Base-by-base conservation (phyloP, 2,329 filamentous ascomycete species). In the Geosmithia putterillii region DNA sequence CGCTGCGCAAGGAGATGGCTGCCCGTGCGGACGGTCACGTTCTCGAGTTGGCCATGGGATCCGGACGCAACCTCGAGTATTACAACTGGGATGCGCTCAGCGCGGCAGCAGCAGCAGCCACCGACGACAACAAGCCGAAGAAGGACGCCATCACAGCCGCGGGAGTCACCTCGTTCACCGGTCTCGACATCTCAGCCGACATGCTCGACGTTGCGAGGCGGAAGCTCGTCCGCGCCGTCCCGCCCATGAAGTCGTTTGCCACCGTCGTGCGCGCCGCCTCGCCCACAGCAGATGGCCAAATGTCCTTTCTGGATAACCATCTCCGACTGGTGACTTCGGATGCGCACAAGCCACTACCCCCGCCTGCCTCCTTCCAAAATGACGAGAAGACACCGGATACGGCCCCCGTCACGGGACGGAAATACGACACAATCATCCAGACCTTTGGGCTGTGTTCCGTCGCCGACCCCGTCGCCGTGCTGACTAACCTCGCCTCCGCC, bases 401-500 rank as follows among this genome's bases (percentile, higher is more conserved):
- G 47, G n/a, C n/a, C 48, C 66, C 3, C 22, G 5, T n/a, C 25
- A 39, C 4, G 34, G 25, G 42, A 44, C 38, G 23, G 6, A 67
- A 67, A 48, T 82, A 81, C 60, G 78, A 82, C 59, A 80, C 76
- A 2, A 61, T 81, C 34, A 54, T 81, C 23, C 76, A 81, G 53
- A 79, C 76, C 0, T 81, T 82, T 59, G 77, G 76, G 4, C 66
- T 82, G 21, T 82, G 78, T 59, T 78, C 73, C 51, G 76, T 80
- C 3, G 63, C 64, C 4, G 70, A 79, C 52, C 78, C 78, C 1
- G 65, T 70, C 9, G 56, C 55, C 22, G 63, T 81, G 18, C 56
- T 82, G 18, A 56, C 60, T 42, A 72, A 73, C 54, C 64, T 81
- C 53, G 74, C 74, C 1, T 56, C 62, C 8, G 61, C 58, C 15